phyloP scores from a whole-genome alignment of 176 grass and related monocot species.

The Themeda triandra region DNA sequence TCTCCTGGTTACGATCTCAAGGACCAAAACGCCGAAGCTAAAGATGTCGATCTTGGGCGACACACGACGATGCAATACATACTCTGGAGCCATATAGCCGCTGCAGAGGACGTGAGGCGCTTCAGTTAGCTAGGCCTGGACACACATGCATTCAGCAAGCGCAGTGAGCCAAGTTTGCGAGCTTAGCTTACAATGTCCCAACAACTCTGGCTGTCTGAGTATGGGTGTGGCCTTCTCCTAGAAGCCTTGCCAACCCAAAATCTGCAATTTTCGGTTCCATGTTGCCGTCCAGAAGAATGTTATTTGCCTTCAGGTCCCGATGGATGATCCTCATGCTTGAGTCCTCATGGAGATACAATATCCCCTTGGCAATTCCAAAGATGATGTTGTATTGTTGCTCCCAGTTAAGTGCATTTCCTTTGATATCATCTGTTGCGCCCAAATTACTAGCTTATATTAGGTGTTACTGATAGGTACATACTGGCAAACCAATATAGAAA shows the following conservation, averaged over 20 bases:
- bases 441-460: background rate
- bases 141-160: background rate
- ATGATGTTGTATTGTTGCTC: conserved; percentile 29
- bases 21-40: conserved; percentile 49
- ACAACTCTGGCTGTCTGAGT: conserved; percentile 23
- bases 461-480: background rate
- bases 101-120: background rate
- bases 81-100: conserved; percentile 51
- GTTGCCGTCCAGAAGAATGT: conserved; percentile 26
- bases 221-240: conserved; percentile 18
- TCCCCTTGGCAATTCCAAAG: conserved; percentile 39
- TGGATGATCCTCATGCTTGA: conserved; percentile 53
- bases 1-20: conserved; percentile 47
- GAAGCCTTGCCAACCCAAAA: conserved; percentile 39
- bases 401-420: conserved; percentile 19
- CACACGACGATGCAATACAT: background rate
- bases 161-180: no score
- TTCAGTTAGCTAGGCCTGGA: background rate
- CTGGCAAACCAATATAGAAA: background rate
- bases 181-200: conserved; percentile 31
- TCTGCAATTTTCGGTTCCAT: conserved; percentile 47
- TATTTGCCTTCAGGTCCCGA: conserved; percentile 42
- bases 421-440: background rate
- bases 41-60: conserved; percentile 51
- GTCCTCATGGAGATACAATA: conserved; percentile 52